These are phyloP conservation scores for Pythium aristosporum DNA, from an alignment of 352 stramenopile genomes.

Conservation along the genomic window DNA sequence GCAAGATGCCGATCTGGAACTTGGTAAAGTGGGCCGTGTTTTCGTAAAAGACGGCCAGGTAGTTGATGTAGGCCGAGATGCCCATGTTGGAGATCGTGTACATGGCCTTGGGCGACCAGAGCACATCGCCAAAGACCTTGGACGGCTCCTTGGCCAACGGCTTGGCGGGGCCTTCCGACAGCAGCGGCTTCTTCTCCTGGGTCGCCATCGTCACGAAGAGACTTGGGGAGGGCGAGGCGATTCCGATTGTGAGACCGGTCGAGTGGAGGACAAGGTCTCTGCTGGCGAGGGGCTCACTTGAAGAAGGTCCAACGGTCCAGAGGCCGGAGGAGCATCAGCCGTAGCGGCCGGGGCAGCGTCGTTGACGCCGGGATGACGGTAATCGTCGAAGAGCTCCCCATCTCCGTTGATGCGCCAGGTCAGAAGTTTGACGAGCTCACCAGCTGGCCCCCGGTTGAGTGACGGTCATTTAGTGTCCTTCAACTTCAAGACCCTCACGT, in stretches of 20 bases:
- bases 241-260: neutral
- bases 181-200: neutral
- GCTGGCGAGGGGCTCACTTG: neutral
- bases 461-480: neutral
- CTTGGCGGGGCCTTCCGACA: neutral
- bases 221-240: neutral
- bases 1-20: slow-evolving; percentile 73
- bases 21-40: slow-evolving; percentile 64
- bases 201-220: neutral
- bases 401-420: slow-evolving; percentile 5
- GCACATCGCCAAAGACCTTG: slow-evolving; percentile 20
- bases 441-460: neutral
- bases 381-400: neutral
- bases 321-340: neutral
- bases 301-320: neutral
- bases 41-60: slow-evolving; percentile 76
- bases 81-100: slow-evolving; percentile 66
- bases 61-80: slow-evolving; percentile 71
- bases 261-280: neutral
- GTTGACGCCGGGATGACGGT: slow-evolving; percentile 2
- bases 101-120: slow-evolving; percentile 78
- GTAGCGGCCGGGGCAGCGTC: neutral
- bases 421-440: neutral
- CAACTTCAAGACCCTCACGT: neutral
- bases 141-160: slow-evolving; percentile 4